phyloP scores from a whole-genome alignment of 257 asterid genomes.

The Capsicum rhomboideum region DNA sequence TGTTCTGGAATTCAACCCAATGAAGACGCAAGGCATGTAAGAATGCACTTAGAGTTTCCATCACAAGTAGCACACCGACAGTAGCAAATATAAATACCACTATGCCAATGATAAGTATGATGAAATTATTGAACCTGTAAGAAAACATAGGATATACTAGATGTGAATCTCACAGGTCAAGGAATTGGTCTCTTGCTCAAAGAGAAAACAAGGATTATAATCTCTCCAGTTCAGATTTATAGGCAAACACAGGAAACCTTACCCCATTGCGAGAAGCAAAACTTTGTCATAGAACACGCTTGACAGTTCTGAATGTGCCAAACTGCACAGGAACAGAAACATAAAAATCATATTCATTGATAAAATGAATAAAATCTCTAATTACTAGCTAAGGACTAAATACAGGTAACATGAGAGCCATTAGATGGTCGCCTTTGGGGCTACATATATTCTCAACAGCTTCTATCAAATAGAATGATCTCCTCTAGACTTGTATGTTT shows the following conservation, averaged over 20 bases:
- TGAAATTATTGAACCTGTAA: slow-evolving; percentile 37
- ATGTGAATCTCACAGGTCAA: not conserved
- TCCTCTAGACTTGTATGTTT: not conserved
- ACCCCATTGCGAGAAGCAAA: slow-evolving; percentile 48
- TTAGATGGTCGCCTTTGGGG: not conserved
- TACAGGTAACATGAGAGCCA: not conserved
- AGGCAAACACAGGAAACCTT: not conserved
- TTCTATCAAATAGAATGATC: not conserved
- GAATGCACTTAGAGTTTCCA: slow-evolving; percentile 61
- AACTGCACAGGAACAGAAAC: slow-evolving; percentile 26
- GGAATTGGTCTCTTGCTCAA: not conserved
- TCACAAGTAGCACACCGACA: slow-evolving; percentile 47
- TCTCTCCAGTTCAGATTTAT: not conserved
- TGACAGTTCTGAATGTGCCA: slow-evolving; percentile 52
- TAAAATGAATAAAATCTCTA: not conserved
- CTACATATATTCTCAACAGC: not conserved
- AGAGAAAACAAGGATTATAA: not conserved
- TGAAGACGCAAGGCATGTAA: slow-evolving; percentile 55
- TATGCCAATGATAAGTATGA: slow-evolving; percentile 37
- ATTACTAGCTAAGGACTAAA: not conserved
- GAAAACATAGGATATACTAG: not conserved
- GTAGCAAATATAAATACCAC: slow-evolving; percentile 44
- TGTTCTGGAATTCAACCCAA: slow-evolving; percentile 57
- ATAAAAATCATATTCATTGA: not conserved
- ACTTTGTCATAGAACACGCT: slow-evolving; percentile 48